Conservation (phyloP, 805 yeast species). For the Metschnikowia corniflorae region DNA sequence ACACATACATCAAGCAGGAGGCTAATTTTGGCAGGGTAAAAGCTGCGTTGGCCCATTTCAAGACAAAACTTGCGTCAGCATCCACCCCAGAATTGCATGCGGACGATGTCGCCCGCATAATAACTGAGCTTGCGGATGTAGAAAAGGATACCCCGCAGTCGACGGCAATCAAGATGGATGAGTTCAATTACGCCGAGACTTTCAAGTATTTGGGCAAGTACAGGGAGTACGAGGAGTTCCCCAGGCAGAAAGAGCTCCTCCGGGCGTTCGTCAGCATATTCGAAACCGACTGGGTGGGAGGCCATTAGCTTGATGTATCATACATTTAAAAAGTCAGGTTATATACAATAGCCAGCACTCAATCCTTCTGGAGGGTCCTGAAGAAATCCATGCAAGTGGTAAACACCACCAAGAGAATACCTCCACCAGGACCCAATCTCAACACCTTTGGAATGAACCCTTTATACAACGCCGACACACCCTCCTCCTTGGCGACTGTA, state of each 20-base stretch:
- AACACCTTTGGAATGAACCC: constrained; percentile 96
- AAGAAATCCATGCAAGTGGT: constrained; percentile 93
- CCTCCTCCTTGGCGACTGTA: constrained; percentile 84
- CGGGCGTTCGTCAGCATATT: constrained; percentile 7
- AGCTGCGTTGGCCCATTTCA: constrained; percentile 12
- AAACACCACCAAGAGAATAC: constrained; percentile 94
- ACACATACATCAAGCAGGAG: constrained; percentile 13
- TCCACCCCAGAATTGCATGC: constrained; percentile 15
- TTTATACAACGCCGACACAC: constrained; percentile 84
- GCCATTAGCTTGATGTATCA: no score
- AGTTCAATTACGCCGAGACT: constrained; percentile 21
- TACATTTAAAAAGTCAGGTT: no score
- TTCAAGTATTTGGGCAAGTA: constrained; percentile 16
- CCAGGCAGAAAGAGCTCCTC: constrained; percentile 10
- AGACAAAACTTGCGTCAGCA: constrained; percentile 19
- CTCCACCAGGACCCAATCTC: constrained; percentile 99
- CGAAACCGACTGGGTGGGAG: constrained; percentile 10
- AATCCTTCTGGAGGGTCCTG: constrained; percentile 46
- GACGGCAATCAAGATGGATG: constrained; percentile 6
- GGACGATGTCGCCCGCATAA: constrained; percentile 9
- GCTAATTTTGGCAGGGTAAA: constrained; percentile 14
- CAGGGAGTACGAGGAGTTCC: constrained; percentile 6
- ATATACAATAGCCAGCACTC: background rate
- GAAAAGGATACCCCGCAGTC: constrained; percentile 5
- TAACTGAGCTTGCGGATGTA: constrained; percentile 12